A percentile compares a stretch with the other conserved stretches of the same genome.
These are phyloP conservation scores for Plasmodium billcollinsi DNA, from an alignment of 169 alveolate genomes.

Conservation along the genomic window DNA sequence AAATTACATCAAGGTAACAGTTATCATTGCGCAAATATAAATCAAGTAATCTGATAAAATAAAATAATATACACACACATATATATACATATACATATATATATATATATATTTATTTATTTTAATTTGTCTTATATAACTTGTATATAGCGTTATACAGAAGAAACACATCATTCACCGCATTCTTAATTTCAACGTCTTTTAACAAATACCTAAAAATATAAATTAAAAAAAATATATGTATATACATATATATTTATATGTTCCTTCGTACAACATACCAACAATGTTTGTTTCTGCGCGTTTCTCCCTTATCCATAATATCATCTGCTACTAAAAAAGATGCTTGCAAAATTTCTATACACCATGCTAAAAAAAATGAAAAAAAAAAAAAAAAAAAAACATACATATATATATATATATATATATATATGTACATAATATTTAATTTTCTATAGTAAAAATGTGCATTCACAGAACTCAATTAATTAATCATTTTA, in stretches of 20 bases:
- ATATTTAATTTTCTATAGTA: too few species aligned
- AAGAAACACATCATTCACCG: conserved; percentile 84
- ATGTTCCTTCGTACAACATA: conserved; percentile 7
- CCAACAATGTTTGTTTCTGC: conserved; percentile 86
- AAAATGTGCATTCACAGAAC: too few species aligned
- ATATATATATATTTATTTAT: not conserved
- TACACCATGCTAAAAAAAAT: conserved; percentile 83
- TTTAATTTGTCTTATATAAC: conserved; percentile 39
- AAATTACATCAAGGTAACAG: conserved; percentile 67
- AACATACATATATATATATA: not conserved
- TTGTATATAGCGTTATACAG: conserved; percentile 81
- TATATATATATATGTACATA: not conserved
- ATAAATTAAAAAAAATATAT: not conserved
- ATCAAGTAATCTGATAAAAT: conserved; percentile 25
- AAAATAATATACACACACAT: not conserved
- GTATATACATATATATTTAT: not conserved
- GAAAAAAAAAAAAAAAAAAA: not conserved
- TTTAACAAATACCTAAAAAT: conserved; percentile 82
- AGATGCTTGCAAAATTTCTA: conserved; percentile 86
- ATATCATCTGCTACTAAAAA: conserved; percentile 88
- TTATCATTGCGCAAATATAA: conserved; percentile 70
- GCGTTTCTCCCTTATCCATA: conserved; percentile 84
- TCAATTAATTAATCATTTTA: too few species aligned
- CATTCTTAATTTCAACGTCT: conserved; percentile 84
- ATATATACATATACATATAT: not conserved